Conservation (phyloP, 805 yeast species). For the Lachancea sp. region DNA sequence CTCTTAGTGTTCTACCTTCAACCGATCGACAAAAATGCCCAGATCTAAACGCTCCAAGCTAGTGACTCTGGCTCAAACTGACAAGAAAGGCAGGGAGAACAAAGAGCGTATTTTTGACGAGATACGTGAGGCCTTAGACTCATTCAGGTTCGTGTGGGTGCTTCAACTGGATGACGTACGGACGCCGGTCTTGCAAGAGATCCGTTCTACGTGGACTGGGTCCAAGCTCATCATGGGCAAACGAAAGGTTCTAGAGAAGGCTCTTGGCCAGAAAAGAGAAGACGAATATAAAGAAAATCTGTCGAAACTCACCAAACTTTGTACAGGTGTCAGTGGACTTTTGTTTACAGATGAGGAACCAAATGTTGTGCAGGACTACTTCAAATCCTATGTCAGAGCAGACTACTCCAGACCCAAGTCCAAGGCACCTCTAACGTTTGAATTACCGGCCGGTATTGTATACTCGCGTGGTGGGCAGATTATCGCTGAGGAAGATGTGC, state of each 20-base stretch:
- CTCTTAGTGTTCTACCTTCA: background rate
- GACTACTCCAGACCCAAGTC: constrained; percentile 91
- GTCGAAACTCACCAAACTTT: constrained; percentile 55
- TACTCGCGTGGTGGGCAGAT: constrained; percentile 95
- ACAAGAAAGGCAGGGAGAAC: constrained; percentile 89
- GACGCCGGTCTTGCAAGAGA: constrained; percentile 90
- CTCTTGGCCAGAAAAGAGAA: constrained; percentile 79
- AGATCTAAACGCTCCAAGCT: constrained; percentile 95
- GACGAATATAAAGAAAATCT: constrained; percentile 87
- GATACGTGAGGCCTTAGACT: constrained; percentile 73
- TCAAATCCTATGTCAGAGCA: constrained; percentile 63
- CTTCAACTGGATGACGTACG: constrained; percentile 86
- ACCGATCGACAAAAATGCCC: constrained; percentile 56
- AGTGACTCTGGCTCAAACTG: constrained; percentile 92
- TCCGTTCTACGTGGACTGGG: constrained; percentile 89
- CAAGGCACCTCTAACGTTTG: constrained; percentile 73
- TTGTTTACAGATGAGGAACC: constrained; percentile 85
- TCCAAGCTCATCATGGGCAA: constrained; percentile 86
- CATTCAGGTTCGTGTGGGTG: constrained; percentile 75
- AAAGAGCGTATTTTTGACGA: constrained; percentile 89
- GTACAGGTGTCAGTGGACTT: constrained; percentile 79
- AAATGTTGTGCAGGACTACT: constrained; percentile 84
- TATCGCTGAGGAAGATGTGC: constrained; percentile 86
- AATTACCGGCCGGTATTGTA: constrained; percentile 83
- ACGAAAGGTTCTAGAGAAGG: constrained; percentile 87